Evolutionary conservation across 805 yeast genomes (phyloP), one percentile per base, ranked within the genome.

Genomic region (Gaillardinia entomophila): DNA sequence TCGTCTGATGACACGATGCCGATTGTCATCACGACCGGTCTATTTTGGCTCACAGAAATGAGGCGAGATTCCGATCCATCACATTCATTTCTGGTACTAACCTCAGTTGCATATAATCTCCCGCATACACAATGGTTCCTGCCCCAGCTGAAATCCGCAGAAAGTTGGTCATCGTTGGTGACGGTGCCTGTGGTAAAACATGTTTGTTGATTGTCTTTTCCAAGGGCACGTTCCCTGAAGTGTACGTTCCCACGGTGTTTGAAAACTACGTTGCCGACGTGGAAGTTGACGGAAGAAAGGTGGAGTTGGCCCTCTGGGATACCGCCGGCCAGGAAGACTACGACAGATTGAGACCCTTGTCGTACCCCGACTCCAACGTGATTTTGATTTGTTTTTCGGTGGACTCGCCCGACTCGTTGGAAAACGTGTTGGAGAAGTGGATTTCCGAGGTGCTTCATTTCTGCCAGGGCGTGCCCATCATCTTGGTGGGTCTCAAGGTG

Each of bases 311-410:
- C 6, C 71, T 88, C 46, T 88, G 96, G 96, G 96, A 88, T 87
- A 88, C 96, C 47, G 96, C 97, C 35, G 97, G 97, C 45, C 97
- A 88, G 75, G 97, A 88, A 71, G 97, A 89, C 69, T 88, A 88
- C 58, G 96, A 87, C 62, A 83, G 96, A 63, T 71, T 86, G 49
- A 82, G 95, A 66, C 95, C 96, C 27, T 69, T 86, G 44, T 81
- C 90, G 11, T 88, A 88, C 63, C 96, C 96, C 41, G 95, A 88
- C 59, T 82, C 95, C 25, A 84, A 86, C 57, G 96, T 88, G 42
- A 83, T 88, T 39, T 73, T 88, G 55, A 86, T 88, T 51, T 88
- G 96, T 73, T 88, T 87, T 69, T 79, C 95, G 13, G 75, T 88
- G 42, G 95, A 86, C 56, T 73, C 88, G 26, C 96, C 96, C 47